Base-by-base conservation (phyloP, 805 yeast genomes). In the Hermanozyma aechmeae region DNA sequence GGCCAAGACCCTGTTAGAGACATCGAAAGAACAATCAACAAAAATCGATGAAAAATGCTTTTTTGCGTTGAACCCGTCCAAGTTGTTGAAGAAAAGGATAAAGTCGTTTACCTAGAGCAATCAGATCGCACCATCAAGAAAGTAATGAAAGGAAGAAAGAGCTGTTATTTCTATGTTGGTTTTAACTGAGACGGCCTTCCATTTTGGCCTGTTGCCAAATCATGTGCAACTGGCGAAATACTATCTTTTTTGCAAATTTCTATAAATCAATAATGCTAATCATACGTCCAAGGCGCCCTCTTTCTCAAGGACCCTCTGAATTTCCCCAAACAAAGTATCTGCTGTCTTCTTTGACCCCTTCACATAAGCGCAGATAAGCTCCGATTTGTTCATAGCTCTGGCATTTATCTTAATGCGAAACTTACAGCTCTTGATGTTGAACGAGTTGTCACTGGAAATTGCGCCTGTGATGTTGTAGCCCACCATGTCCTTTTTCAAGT, bases 341-440 rank as follows among this genome's bases (percentile, higher is more conserved):
- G 80, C 68, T 5, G 84, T 72, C 38, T 70, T 72, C 18, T 63
- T 53, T 1, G 86, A 77, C 5, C 92, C 92, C 38, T 71, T 73
- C 18, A 70, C 67, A 48, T 76, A 74, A 13, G 66, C 70, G 45
- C 82, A 76, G 11, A 67, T 66, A 20, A 80, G 56, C 34, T 63
- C 69, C 25, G 83, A 74, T 27, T 69, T 51, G 37, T 46, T 49
- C 34, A 40, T 30, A 13, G 43, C 71, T 29, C 71, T 57, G 21
- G 60, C 39, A 17, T 53, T 50, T 22, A 79, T 61, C 39, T 59
- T 59, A 41, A 81, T 66, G 35, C 73, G 68, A 50, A 80, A 79
- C 39, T 68, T 65, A 39, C 84, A 76, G 20, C 79, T 67, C 51
- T 73, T 73, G 43, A 79, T 56, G 27, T 78, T 71, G 42, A 79